Percentiles rank a stretch among this genome's conserved stretches.
Conservation (phyloP, 345 rosid genomes). For the Boechera retrofracta region DNA sequence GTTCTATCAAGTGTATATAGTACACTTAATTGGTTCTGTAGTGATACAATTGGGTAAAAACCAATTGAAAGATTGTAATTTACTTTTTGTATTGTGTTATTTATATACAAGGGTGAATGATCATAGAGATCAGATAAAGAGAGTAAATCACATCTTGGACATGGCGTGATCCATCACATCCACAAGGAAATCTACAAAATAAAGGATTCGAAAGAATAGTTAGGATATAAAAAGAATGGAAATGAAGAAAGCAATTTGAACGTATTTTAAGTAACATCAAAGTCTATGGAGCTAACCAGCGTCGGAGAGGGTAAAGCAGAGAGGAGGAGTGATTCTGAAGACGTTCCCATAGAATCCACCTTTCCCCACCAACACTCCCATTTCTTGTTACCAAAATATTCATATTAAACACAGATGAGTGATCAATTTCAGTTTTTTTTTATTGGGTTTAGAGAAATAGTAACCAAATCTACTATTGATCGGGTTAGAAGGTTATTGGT, state of each 20-base stretch:
- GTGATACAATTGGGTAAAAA: constrained; percentile 4
- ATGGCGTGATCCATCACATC: constrained; percentile 80
- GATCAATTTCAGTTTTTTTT: background rate
- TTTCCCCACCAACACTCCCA: constrained; percentile 84
- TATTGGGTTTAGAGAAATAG: background rate
- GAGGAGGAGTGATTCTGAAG: constrained; percentile 89
- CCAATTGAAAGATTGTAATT: background rate
- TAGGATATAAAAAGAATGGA: background rate
- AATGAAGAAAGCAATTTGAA: background rate
- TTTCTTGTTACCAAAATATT: constrained; percentile 49
- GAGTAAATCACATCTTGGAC: constrained; percentile 70
- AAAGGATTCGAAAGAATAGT: background rate
- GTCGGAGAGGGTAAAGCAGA: constrained; percentile 81
- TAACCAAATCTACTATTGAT: background rate
- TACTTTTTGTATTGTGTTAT: background rate
- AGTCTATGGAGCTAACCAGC: constrained; percentile 61
- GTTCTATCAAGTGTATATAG: background rate
- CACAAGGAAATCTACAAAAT: constrained; percentile 71
- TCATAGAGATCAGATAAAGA: background rate
- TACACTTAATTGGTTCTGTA: background rate
- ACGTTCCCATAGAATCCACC: constrained; percentile 89
- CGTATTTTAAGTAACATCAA: background rate
- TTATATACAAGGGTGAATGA: constrained; percentile 5
- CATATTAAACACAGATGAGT: background rate
- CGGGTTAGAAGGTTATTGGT: no score